These are phyloP conservation scores for Limonium bicolor DNA, from an alignment of 148 eudicot species.

Conservation along the genomic window DNA sequence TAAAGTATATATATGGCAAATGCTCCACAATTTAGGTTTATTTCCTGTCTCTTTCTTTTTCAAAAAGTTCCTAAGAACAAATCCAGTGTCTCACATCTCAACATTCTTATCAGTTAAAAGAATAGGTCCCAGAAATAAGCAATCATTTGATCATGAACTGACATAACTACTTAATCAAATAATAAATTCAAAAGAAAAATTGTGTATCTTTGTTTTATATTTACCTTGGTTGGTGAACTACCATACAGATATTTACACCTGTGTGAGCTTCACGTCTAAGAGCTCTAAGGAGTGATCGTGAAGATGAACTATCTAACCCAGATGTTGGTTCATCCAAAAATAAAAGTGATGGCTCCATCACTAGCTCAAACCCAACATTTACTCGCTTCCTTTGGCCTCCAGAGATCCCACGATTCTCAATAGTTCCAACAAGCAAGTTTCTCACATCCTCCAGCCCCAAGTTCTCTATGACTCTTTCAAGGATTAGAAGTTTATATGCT, in stretches of 20 bases:
- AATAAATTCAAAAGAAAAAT: not conserved
- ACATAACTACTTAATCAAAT: too few relatives aligned
- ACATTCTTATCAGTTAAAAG: too few relatives aligned
- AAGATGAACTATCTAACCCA: slow-evolving; percentile 6
- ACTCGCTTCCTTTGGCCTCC: slow-evolving; percentile 6
- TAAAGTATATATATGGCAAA: too few relatives aligned
- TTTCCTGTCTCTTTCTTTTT: too few relatives aligned
- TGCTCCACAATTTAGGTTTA: too few relatives aligned
- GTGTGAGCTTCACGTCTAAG: slow-evolving; percentile 6
- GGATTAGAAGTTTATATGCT: not conserved
- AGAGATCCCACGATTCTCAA: slow-evolving; percentile 4
- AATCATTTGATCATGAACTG: too few relatives aligned
- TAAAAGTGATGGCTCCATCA: slow-evolving; percentile 4
- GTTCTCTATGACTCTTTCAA: slow-evolving; percentile 6
- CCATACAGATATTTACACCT: slow-evolving; percentile 7
- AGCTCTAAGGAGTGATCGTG: slow-evolving; percentile 3
- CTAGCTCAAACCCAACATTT: slow-evolving; percentile 6
- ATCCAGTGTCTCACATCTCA: too few relatives aligned
- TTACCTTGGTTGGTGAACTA: slow-evolving; percentile 8
- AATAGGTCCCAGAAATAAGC: too few relatives aligned
- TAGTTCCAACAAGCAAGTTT: slow-evolving; percentile 4
- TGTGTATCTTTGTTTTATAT: not conserved
- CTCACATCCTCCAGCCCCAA: slow-evolving; percentile 3
- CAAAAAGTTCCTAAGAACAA: too few relatives aligned
- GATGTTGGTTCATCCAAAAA: slow-evolving; percentile 6